Evolutionary conservation across 2,329 filamentous ascomycete species (phyloP), one percentile per base, ranked within the genome.

Genomic region (Alternaria viburni): DNA sequence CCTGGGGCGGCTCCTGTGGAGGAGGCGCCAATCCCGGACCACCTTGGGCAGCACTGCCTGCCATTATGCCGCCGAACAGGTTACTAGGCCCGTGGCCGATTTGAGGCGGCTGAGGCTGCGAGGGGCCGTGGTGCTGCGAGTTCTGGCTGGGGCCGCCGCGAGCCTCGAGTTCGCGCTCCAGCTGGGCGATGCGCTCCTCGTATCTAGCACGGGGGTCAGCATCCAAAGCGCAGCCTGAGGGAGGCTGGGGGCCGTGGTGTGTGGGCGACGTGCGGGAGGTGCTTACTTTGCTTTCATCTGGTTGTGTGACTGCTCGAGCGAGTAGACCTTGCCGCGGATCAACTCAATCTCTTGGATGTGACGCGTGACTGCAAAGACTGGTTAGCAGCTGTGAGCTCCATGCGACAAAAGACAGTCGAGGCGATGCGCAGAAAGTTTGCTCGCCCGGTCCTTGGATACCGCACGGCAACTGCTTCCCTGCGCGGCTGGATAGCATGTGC

Each of bases 301-400:
- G 74, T 95, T 87, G 76, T 98, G 96, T 52, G 90, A 89, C 79
- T 96, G 93, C 81, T 99, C 96, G 80, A 99, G 89, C 73, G 92
- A 89, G 77, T 93, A 97, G 64, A 99, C 93, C 82, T 97, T 97
- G 78, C 94, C 91, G 67, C 94, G 88, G 54, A 99, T 93, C 76
- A 97, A 88, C 79, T 97, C 93, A 87, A 98, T 96, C 83, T 99
- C 96, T 76, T 95, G 91, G 69, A 97, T 91, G 80, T 99, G 96
- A 54, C 90, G 88, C 62, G 92, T 90, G 77, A 98, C 61, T 64
- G 52, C 4, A 3, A 23, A 19, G n/a, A 28, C 43, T 30, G 28
- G 26, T 62, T 59, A 62, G 60, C 60, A 59, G 44, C 43, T 44
- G 30, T 28, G 28, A 44, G 47, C 28, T n/a, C 9, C 3, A 58